A percentile compares a stretch with the other conserved stretches of the same genome.
These are phyloP conservation scores for Aspergillus bertholletiae DNA, from an alignment of 495 filamentous ascomycete genomes.

Conservation along the genomic window DNA sequence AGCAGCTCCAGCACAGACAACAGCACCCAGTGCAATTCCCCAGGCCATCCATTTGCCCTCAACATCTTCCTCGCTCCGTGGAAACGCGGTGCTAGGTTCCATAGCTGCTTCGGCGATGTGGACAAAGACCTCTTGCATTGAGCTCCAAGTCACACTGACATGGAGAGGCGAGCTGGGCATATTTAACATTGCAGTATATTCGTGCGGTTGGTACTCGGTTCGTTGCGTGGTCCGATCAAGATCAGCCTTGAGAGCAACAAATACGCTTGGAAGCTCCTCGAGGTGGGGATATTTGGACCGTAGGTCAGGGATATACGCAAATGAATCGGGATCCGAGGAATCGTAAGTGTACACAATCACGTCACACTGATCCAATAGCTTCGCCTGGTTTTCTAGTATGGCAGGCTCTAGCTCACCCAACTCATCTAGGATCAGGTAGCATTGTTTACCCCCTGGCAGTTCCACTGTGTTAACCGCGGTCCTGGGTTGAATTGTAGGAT, in stretches of 20 bases:
- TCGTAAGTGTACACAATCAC: constrained; percentile 95
- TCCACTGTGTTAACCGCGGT: constrained; percentile 96
- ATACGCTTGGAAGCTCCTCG: constrained; percentile 83
- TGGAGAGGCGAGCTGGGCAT: constrained; percentile 74
- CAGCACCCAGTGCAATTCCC: constrained; percentile 81
- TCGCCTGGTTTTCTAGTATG: constrained; percentile 85
- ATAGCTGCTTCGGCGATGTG: constrained; percentile 85
- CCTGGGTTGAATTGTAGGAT: constrained; percentile 90
- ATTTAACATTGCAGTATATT: constrained; percentile 80
- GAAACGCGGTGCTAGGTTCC: constrained; percentile 81
- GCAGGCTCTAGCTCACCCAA: constrained; percentile 93
- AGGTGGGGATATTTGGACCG: constrained; percentile 75
- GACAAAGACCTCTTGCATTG: constrained; percentile 89
- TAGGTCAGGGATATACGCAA: constrained; percentile 82
- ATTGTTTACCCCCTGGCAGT: constrained; percentile 92
- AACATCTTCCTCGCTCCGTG: constrained; percentile 78
- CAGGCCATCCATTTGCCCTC: constrained; percentile 75
- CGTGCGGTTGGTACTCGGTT: constrained; percentile 85
- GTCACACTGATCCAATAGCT: constrained; percentile 90
- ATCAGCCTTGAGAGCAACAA: constrained; percentile 90
- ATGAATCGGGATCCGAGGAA: constrained; percentile 91
- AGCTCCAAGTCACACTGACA: constrained; percentile 88
- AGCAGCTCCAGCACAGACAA: constrained; percentile 75
- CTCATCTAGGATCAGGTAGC: constrained; percentile 92
- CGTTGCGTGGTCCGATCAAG: constrained; percentile 91